Conservation (phyloP, 768 basidiomycete species). For the Stropharia rugosoannulata region DNA sequence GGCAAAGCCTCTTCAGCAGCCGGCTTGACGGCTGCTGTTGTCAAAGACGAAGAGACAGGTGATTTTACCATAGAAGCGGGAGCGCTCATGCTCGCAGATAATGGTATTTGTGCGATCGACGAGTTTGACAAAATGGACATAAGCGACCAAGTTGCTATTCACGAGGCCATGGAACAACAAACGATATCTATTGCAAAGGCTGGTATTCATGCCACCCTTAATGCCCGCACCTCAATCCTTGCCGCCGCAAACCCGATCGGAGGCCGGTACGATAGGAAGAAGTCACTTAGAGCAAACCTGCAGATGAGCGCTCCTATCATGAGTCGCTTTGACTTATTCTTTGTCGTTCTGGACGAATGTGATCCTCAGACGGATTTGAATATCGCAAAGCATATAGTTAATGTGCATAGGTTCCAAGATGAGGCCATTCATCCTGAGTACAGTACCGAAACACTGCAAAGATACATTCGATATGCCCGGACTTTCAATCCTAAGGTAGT, state of each 20-base stretch:
- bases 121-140: conserved; percentile 99
- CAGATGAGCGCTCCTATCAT: conserved; percentile 99
- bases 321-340: conserved; percentile 98
- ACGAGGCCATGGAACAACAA: conserved; percentile 99
- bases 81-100: conserved; percentile 98
- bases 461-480: conserved; percentile 95
- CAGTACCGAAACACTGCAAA: conserved; percentile 92
- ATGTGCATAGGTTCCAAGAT: conserved; percentile 94
- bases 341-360: conserved; percentile 97
- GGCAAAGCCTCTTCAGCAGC: conserved; percentile 99
- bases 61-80: conserved; percentile 99
- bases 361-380: conserved; percentile 90
- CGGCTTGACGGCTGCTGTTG: conserved; percentile 97
- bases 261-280: conserved; percentile 95
- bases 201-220: conserved; percentile 97
- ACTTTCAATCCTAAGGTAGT: conserved; percentile 96
- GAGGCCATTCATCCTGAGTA: conserved; percentile 96
- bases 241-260: conserved; percentile 98
- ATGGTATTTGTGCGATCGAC: conserved; percentile 99
- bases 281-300: conserved; percentile 86
- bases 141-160: conserved; percentile 97
- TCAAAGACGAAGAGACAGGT: conserved; percentile 97
- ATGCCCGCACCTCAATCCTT: conserved; percentile 95
- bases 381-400: conserved; percentile 96
- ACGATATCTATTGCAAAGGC: conserved; percentile 99